Conservation (phyloP, 2,329 filamentous ascomycete genomes). For the Hymenoscyphus linearis region DNA sequence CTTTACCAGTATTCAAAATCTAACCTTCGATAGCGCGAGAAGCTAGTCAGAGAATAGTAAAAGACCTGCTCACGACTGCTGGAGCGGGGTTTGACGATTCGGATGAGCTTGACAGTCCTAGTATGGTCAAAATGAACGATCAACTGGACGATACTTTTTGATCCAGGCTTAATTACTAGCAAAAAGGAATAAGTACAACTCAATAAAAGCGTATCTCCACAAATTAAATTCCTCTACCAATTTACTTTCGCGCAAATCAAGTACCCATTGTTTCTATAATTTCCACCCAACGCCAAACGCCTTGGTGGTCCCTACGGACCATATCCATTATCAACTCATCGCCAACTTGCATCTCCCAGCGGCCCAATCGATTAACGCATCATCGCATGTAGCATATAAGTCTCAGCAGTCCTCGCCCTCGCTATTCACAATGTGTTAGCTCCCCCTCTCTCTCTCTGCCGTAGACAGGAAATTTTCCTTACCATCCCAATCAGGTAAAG, state of each 20-base stretch:
- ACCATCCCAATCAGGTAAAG: conserved; percentile 13
- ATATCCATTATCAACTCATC: conserved; percentile 7
- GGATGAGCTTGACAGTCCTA: conserved; percentile 50
- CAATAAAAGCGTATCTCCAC: neutral
- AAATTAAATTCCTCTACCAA: neutral
- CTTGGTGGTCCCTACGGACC: conserved; percentile 8
- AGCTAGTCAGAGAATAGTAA: conserved; percentile 75
- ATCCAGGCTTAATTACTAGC: conserved; percentile 10
- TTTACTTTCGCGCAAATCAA: neutral
- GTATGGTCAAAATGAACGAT: conserved; percentile 60
- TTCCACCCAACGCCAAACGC: neutral
- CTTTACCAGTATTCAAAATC: neutral
- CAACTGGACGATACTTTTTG: conserved; percentile 59
- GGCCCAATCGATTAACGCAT: conserved; percentile 7
- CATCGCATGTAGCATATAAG: conserved; percentile 21
- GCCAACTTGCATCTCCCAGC: neutral
- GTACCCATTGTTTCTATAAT: neutral
- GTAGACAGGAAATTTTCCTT: neutral
- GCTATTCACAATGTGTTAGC: conserved; percentile 17
- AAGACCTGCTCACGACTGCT: conserved; percentile 72
- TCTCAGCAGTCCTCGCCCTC: conserved; percentile 22
- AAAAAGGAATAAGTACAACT: neutral
- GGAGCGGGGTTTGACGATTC: conserved; percentile 61
- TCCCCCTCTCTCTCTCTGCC: conserved; percentile 2
- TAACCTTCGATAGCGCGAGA: conserved; percentile 56